Percentiles rank a stretch among this genome's conserved stretches.
Evolutionary conservation across 2,329 filamentous ascomycete species (phyloP).

Genomic region (Colletotrichum nymphaeae): DNA sequence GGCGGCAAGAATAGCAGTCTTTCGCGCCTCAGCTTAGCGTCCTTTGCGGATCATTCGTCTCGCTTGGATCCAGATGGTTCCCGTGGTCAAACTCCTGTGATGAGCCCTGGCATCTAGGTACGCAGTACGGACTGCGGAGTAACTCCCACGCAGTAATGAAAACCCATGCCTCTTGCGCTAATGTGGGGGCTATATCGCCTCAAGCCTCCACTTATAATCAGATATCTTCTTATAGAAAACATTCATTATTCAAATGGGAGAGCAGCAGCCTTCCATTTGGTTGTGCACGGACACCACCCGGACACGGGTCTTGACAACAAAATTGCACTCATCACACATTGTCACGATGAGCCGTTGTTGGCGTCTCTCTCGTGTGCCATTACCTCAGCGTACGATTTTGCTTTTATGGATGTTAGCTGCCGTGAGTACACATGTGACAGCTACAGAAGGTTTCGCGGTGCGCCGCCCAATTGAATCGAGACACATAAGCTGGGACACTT

Average conservation of each 20-base stretch:
- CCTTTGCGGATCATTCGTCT: background rate
- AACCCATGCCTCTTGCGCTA: no score
- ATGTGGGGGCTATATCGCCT: background rate
- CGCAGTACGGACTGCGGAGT: no score
- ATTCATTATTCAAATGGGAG: background rate
- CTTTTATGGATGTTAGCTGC: background rate
- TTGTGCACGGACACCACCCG: background rate
- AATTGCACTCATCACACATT: background rate
- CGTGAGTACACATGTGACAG: background rate
- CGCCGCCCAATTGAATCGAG: background rate
- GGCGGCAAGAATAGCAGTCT: background rate
- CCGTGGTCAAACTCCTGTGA: background rate
- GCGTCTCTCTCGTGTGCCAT: no score
- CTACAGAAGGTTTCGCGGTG: background rate
- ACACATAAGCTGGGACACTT: background rate
- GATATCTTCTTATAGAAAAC: background rate
- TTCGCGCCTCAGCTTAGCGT: slow-evolving; percentile 1
- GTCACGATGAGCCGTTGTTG: no score
- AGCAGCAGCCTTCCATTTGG: background rate
- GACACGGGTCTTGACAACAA: background rate
- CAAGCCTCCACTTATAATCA: background rate
- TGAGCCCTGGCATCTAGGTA: background rate
- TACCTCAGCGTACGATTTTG: no score
- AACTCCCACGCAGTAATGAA: no score
- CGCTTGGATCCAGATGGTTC: background rate